Conservation (phyloP, 352 stramenopile species). For the Globisporangium acanthophoron region DNA sequence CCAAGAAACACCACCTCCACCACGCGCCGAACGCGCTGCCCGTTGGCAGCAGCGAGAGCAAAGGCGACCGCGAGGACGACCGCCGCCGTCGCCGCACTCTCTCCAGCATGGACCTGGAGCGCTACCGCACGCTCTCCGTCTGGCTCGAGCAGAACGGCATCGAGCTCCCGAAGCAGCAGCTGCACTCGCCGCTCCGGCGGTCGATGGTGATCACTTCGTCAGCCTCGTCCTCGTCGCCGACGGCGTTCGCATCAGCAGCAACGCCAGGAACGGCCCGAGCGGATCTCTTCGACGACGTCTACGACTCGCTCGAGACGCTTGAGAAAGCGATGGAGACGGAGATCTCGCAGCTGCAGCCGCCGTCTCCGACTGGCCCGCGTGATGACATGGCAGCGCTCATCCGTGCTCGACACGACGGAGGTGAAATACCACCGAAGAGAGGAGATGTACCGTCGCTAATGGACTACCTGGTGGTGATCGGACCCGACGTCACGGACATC, state of each 20-base stretch:
- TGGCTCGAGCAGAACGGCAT: slow-evolving; percentile 42
- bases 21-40: not conserved
- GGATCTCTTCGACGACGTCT: slow-evolving; percentile 42
- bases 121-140: slow-evolving; percentile 33
- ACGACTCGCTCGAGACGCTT: slow-evolving; percentile 34
- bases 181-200: slow-evolving; percentile 1
- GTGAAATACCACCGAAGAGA: not conserved
- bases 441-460: slow-evolving; percentile 16
- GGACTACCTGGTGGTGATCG: slow-evolving; percentile 47
- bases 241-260: not conserved
- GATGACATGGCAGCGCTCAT: not conserved
- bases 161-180: slow-evolving; percentile 17
- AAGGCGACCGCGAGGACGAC: slow-evolving; percentile 10
- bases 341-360: slow-evolving; percentile 17
- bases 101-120: slow-evolving; percentile 34
- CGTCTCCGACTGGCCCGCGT: not conserved
- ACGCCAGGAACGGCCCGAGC: not conserved
- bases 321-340: slow-evolving; percentile 32
- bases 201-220: not conserved
- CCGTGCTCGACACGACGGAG: not conserved
- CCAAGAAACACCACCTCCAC: slow-evolving; percentile 16
- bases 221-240: not conserved
- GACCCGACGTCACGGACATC: slow-evolving; percentile 38
- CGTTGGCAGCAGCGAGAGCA: slow-evolving; percentile 12
- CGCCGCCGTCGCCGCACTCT: slow-evolving; percentile 10